Percentiles rank a stretch among this genome's conserved stretches.
Evolutionary conservation across 208 protist genomes (phyloP).

Genomic region (Vickermania spadyakhi): DNA sequence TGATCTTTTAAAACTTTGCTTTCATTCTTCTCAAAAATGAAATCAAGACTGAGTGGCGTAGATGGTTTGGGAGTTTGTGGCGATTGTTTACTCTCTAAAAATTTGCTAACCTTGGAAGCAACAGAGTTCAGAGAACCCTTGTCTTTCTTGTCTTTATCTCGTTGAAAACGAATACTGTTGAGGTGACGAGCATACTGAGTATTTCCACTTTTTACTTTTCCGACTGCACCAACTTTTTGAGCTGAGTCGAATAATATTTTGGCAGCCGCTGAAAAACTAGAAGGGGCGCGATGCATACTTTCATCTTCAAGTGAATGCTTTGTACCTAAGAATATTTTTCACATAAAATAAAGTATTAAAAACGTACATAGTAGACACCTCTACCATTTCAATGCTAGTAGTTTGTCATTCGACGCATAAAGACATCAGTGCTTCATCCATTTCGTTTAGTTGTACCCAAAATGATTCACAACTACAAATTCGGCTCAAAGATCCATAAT

Average conservation of each 20-base stretch:
- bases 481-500: too few species aligned
- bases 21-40: too few species aligned
- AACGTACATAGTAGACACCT: background rate
- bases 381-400: background rate
- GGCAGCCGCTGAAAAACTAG: conserved; percentile 63
- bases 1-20: background rate
- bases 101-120: conserved; percentile 79
- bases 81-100: too few species aligned
- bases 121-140: conserved; percentile 70
- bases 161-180: conserved; percentile 75
- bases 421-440: too few species aligned
- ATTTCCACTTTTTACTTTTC: conserved; percentile 43
- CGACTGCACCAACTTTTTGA: conserved; percentile 63
- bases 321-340: too few species aligned
- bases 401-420: too few species aligned
- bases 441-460: too few species aligned
- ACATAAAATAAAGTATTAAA: background rate
- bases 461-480: too few species aligned
- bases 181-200: conserved; percentile 61
- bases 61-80: too few species aligned
- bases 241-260: conserved; percentile 81
- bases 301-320: too few species aligned
- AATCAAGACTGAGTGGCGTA: too few species aligned
- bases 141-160: conserved; percentile 62
- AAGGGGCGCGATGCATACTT: too few species aligned